These are phyloP conservation scores for Phytophthora pini DNA, from an alignment of 352 stramenopile genomes.

Conservation along the genomic window DNA sequence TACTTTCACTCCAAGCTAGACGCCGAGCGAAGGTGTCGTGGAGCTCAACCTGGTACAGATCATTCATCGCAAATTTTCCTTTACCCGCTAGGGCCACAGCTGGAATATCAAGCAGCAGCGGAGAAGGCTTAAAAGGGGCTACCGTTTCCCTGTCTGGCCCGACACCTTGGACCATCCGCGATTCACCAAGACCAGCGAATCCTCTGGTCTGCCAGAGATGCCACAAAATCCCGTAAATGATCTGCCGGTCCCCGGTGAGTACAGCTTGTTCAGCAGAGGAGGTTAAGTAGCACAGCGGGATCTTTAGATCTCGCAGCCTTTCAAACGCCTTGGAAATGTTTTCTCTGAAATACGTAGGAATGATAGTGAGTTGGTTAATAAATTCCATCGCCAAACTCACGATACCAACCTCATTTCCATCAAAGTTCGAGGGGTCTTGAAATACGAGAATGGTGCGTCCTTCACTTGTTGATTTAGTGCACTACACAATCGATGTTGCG, in stretches of 20 bases:
- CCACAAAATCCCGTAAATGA: constrained; percentile 58
- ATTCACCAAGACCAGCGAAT: not conserved
- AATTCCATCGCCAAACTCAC: not conserved
- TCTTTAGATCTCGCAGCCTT: constrained; percentile 18
- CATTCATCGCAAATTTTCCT: constrained; percentile 7
- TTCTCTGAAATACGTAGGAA: constrained; percentile 24
- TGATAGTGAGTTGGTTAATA: not conserved
- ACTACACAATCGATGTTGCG: no score
- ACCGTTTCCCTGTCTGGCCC: no score
- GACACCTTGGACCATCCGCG: no score
- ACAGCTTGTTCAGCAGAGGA: constrained; percentile 29
- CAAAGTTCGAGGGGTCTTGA: constrained; percentile 28
- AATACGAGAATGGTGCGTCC: constrained; percentile 17
- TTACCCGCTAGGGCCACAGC: constrained; percentile 18
- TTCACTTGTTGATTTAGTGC: constrained; percentile 10
- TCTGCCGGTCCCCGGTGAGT: constrained; percentile 54
- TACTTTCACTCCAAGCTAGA: constrained; percentile 18
- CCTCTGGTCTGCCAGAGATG: constrained; percentile 48
- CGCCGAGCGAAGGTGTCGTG: constrained; percentile 27
- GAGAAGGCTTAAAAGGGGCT: not conserved
- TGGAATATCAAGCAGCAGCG: constrained; percentile 33
- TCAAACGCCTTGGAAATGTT: constrained; percentile 42
- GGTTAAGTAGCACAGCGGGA: constrained; percentile 23
- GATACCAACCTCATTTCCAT: constrained; percentile 29
- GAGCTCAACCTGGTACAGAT: constrained; percentile 25